Base-by-base conservation (phyloP, 1,284 basidiomycete genomes). In the Cryptococcus sp. region DNA sequence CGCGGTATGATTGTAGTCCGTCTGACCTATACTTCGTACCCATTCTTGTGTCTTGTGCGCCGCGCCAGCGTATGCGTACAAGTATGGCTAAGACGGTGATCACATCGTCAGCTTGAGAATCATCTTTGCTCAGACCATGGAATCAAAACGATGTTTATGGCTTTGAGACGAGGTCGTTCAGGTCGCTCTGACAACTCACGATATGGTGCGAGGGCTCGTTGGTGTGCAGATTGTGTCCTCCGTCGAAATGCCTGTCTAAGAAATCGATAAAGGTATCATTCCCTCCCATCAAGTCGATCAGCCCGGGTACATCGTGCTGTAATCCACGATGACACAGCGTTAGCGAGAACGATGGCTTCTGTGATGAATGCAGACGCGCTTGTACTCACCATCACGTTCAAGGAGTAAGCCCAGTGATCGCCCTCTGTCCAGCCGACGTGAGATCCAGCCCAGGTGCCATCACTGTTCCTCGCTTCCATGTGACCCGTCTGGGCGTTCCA, bases 341-440 rank as follows among this genome's bases (percentile, higher is more conserved):
- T 13, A 22, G n/a, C 42, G 42, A 11, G n/a, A 8, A 45, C 4
- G 8, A 45, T 13, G 8, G 10, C 49, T 10, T 41, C 47, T 5
- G 2, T 5, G 2, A 38, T 1, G 4, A 8, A 35, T 25, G n/a
- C 25, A 1, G 11, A n/a, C 10, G 16, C 16, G 27, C 8, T 13
- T 27, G 13, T 8, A 63, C 69, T 44, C 48, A 73, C 72, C 75
- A 71, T 75, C 5, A 89, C 88, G 52, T 89, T 87, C 64, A 90
- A 87, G 2, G 87, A 86, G 73, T 91, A 91, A 8, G 87, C 87
- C 88, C 88, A 90, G 78, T 88, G 87, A 73, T 91, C 90, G 40
- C 88, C 90, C 78, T 90, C 89, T 7, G 87, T 90, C 89, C 87
- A 91, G 0, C 87, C 90, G 16, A 76, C 82, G 55, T 85, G 82